Evolutionary conservation across 192 early-diverging fungal genomes (phyloP).

Genomic region (Podila verticillata): DNA sequence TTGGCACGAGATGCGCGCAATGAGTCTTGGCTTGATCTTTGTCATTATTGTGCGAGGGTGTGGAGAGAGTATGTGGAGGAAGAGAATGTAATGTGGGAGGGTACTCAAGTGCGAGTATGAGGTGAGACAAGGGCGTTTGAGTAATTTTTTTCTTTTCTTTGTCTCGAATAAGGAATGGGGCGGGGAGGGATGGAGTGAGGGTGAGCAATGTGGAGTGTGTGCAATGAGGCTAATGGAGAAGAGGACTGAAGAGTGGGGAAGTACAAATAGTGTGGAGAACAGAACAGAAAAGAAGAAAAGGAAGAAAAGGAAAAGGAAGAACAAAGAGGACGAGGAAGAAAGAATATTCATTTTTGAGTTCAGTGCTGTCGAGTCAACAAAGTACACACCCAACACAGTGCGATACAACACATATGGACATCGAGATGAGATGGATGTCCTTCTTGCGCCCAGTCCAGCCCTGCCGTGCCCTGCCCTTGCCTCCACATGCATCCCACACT

Average conservation of each 20-base stretch:
- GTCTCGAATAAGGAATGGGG: not conserved
- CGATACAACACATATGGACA: too few species aligned
- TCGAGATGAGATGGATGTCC: too few species aligned
- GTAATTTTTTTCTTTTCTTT: not conserved
- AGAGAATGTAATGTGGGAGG: not conserved
- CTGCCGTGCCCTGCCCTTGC: too few species aligned
- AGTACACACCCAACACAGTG: not conserved
- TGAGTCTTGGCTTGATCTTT: conserved; percentile 48
- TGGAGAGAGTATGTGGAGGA: not conserved
- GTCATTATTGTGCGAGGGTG: conserved; percentile 13
- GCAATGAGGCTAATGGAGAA: not conserved
- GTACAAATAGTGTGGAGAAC: not conserved
- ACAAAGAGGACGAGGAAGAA: not conserved
- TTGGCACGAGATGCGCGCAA: conserved; percentile 49
- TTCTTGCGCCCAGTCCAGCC: too few species aligned
- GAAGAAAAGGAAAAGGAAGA: not conserved
- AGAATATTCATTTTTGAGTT: not conserved
- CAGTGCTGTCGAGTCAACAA: not conserved
- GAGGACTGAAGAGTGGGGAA: not conserved
- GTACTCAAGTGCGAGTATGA: not conserved
- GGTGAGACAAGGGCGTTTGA: not conserved
- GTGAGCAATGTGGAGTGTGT: not conserved
- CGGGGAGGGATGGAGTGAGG: not conserved
- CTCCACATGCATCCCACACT: too few species aligned
- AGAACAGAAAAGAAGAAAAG: not conserved